Conservation (phyloP, 2,329 filamentous ascomycete species). For the Phialocephala sp. region DNA sequence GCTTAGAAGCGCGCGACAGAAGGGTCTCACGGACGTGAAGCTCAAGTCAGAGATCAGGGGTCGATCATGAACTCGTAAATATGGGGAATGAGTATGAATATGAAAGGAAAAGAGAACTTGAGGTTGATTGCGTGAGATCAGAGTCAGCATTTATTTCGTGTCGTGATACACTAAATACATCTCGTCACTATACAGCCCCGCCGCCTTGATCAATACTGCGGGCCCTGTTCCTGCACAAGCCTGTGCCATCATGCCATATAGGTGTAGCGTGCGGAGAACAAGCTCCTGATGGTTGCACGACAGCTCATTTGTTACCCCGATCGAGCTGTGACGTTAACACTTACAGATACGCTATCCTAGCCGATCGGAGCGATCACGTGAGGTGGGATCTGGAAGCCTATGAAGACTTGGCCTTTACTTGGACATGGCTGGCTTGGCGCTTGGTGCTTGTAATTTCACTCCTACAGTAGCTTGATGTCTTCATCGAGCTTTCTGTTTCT, state of each 20-base stretch:
- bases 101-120: background rate
- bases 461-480: conserved; percentile 7
- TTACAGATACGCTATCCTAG: conserved; percentile 7
- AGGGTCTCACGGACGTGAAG: background rate
- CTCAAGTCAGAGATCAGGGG: background rate
- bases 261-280: background rate
- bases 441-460: background rate
- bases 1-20: background rate
- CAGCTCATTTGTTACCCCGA: conserved; percentile 8
- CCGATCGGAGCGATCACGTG: background rate
- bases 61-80: background rate
- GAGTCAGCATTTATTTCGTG: conserved; percentile 21
- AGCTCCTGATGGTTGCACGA: conserved; percentile 4
- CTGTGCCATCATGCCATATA: background rate
- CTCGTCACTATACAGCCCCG: conserved; percentile 20
- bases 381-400: background rate
- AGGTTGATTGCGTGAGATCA: background rate
- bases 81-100: too few relatives aligned
- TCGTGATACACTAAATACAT: conserved; percentile 22
- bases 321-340: conserved; percentile 27
- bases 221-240: conserved; percentile 25
- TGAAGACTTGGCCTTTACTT: background rate
- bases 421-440: background rate
- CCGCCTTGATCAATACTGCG: background rate
- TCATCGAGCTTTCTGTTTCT: conserved; percentile 32